Percentiles rank a stretch among this genome's conserved stretches.
Conservation (phyloP, 1,139 yeast species). For the Torulaspora globosa region DNA sequence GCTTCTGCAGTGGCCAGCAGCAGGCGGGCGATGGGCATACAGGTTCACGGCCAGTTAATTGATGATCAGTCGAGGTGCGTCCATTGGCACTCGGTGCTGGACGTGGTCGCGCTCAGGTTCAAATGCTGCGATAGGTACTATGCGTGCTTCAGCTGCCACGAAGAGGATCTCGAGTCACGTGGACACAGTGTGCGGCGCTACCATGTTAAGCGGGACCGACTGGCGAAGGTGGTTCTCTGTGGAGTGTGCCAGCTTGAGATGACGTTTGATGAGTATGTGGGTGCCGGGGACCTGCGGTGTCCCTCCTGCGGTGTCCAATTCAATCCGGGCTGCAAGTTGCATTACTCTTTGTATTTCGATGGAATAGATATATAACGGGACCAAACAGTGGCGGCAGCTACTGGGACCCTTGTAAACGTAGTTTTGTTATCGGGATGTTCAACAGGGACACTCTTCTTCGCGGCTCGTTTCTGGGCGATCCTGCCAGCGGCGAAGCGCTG, state of each 20-base stretch:
- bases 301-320: slow-evolving; percentile 25
- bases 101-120: slow-evolving; percentile 33
- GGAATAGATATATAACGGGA: background rate
- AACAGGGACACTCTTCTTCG: slow-evolving; percentile 16
- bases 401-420: slow-evolving; percentile 6
- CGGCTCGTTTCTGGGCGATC: slow-evolving; percentile 3
- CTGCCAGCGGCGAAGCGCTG: background rate
- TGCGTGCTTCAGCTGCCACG: slow-evolving; percentile 34
- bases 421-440: slow-evolving; percentile 24
- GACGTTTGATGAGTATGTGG: slow-evolving; percentile 29
- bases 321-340: slow-evolving; percentile 35
- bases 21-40: background rate
- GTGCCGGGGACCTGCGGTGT: slow-evolving; percentile 17
- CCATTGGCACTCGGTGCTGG: slow-evolving; percentile 35
- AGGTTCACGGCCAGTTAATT: slow-evolving; percentile 23
- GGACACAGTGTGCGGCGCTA: slow-evolving; percentile 21
- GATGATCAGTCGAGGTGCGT: slow-evolving; percentile 32
- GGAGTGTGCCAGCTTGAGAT: slow-evolving; percentile 31
- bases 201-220: slow-evolving; percentile 14
- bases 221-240: slow-evolving; percentile 26
- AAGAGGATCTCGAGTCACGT: slow-evolving; percentile 13
- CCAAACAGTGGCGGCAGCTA: background rate
- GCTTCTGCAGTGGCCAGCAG: no score
- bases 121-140: slow-evolving; percentile 33
- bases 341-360: slow-evolving; percentile 33